These are phyloP conservation scores for Dalechampia spathulata DNA, from an alignment of 441 rosid genomes.

Conservation along the genomic window DNA sequence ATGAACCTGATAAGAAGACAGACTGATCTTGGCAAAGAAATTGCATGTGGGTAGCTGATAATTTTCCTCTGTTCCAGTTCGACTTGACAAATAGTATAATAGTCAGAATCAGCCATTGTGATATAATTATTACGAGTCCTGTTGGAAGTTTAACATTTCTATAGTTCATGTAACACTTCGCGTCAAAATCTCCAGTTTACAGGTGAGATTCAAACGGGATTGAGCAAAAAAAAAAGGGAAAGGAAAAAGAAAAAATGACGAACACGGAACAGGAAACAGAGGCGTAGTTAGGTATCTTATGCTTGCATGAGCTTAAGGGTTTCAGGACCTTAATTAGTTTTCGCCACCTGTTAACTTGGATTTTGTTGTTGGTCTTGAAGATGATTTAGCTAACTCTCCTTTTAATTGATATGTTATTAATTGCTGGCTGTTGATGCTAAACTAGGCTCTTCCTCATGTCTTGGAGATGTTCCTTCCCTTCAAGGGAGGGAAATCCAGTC, in stretches of 20 bases:
- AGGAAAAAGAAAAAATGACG: not conserved
- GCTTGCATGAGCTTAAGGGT: constrained; percentile 15
- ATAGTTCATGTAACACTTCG: constrained; percentile 4
- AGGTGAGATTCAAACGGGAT: not conserved
- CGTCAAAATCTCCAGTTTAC: not conserved
- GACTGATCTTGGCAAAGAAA: constrained; percentile 28
- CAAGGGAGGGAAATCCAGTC: too few relatives aligned
- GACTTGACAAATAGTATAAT: not conserved
- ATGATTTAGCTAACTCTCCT: too few relatives aligned
- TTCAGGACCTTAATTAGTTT: not conserved
- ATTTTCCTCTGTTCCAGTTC: constrained; percentile 11
- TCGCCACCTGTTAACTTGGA: not conserved
- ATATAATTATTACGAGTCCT: constrained; percentile 6
- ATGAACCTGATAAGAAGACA: constrained; percentile 59
- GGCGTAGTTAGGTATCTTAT: constrained; percentile 1
- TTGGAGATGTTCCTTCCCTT: too few relatives aligned
- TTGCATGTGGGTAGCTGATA: not conserved
- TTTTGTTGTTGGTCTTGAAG: not conserved
- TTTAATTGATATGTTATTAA: too few relatives aligned
- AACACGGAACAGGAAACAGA: not conserved
- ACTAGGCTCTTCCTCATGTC: too few relatives aligned
- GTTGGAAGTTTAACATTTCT: not conserved
- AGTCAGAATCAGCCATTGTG: constrained; percentile 9
- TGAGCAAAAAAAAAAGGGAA: not conserved
- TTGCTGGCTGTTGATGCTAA: too few relatives aligned